A percentile compares a stretch with the other conserved stretches of the same genome.
Evolutionary conservation across 129 eudicot species (phyloP).

Genomic region (Gnaphalium uliginosum): DNA sequence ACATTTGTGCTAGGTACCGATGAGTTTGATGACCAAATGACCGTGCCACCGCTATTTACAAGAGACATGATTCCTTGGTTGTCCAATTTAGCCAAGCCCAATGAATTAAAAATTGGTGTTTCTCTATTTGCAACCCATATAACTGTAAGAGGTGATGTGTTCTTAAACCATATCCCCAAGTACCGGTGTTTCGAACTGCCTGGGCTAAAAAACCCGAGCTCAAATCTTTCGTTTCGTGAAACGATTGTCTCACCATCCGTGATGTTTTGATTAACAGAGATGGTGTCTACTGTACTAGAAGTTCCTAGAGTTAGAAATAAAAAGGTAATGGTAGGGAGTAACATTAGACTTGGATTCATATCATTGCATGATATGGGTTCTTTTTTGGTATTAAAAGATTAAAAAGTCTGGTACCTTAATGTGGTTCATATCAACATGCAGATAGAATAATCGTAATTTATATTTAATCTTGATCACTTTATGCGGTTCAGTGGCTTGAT

Average conservation of each 20-base stretch:
- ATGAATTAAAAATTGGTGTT: constrained; percentile 11
- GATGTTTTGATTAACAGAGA: constrained; percentile 12
- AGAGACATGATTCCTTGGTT: constrained; percentile 9
- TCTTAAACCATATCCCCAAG: constrained; percentile 36
- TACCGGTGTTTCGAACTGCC: constrained; percentile 28
- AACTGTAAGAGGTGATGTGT: constrained; percentile 10
- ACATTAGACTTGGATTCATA: not conserved
- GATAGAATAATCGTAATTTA: too few species aligned
- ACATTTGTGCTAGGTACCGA: not conserved
- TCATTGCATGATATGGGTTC: not conserved
- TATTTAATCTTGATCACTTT: too few species aligned
- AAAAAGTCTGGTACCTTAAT: too few species aligned
- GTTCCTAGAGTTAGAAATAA: not conserved
- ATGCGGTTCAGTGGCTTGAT: too few species aligned
- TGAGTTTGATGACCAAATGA: constrained; percentile 33
- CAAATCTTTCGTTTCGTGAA: constrained; percentile 24
- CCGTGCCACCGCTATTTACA: not conserved
- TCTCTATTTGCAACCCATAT: constrained; percentile 39
- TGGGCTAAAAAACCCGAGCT: constrained; percentile 36
- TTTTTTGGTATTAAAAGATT: too few species aligned
- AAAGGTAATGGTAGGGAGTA: not conserved
- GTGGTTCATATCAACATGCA: too few species aligned
- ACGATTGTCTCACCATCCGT: constrained; percentile 16
- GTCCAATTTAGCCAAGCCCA: constrained; percentile 10
- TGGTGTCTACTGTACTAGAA: constrained; percentile 27